Conservation (phyloP, 352 stramenopile genomes). For the Globisporangium nunn region DNA sequence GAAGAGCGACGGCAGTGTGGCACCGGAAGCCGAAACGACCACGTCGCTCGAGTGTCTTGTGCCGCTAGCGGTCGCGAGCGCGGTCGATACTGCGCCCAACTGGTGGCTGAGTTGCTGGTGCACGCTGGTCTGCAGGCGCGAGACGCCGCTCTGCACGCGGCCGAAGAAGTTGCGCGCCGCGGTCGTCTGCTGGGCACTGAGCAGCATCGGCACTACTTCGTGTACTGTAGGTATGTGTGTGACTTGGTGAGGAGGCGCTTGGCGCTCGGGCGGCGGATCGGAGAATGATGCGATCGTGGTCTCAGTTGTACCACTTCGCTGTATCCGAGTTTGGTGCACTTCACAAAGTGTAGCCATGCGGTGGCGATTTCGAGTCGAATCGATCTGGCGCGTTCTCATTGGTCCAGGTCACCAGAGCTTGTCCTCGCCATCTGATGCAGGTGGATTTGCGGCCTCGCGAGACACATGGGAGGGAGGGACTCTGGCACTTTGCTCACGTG, state of each 20-base stretch:
- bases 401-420: not conserved
- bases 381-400: constrained; percentile 1
- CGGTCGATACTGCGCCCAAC: constrained; percentile 5
- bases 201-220: too few relatives aligned
- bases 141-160: constrained; percentile 24
- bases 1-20: constrained; percentile 8
- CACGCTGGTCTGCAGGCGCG: constrained; percentile 25
- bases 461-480: too few relatives aligned
- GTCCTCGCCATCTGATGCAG: too few relatives aligned
- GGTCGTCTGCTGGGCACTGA: constrained; percentile 8
- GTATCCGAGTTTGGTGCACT: too few relatives aligned
- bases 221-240: too few relatives aligned
- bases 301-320: too few relatives aligned
- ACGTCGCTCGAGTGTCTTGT: too few relatives aligned
- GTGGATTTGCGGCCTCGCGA: too few relatives aligned
- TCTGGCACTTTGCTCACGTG: too few relatives aligned
- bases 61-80: too few relatives aligned
- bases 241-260: not conserved
- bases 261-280: not conserved
- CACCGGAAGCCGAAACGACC: constrained; percentile 2
- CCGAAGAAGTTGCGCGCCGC: constrained; percentile 22
- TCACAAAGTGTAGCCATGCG: not conserved
- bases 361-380: not conserved
- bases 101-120: constrained; percentile 29
- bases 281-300: too few relatives aligned